Percentiles rank a stretch among this genome's conserved stretches.
phyloP scores from a whole-genome alignment of 768 basidiomycete species.

The Collybia nuda region DNA sequence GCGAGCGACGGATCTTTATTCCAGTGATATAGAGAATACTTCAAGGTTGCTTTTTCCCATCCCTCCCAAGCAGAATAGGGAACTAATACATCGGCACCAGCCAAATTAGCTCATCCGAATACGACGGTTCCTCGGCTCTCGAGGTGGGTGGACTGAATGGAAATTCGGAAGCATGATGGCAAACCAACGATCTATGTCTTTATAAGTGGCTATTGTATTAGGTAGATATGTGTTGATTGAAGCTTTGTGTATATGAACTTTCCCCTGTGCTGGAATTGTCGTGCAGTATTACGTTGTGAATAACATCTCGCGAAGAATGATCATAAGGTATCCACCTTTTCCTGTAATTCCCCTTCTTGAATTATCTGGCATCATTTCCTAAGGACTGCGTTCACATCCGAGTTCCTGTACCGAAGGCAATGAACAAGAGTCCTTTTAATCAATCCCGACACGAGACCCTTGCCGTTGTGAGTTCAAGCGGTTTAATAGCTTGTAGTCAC shows the following conservation, averaged over 20 bases:
- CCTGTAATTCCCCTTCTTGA: not conserved
- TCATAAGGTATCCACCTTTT: not conserved
- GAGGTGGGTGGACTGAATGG: not conserved
- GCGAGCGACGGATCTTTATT: not conserved
- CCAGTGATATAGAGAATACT: not conserved
- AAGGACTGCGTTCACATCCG: conserved; percentile 1
- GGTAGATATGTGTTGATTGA: not conserved
- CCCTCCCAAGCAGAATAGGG: not conserved
- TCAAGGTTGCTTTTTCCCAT: not conserved
- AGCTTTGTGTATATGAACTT: not conserved
- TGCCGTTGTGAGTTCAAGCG: not conserved
- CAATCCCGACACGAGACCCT: not conserved
- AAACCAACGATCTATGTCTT: not conserved
- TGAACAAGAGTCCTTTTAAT: not conserved
- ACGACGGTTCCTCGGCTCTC: not conserved
- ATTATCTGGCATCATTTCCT: not conserved
- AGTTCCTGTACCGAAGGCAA: not conserved
- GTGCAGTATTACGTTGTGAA: not conserved
- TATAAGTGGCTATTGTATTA: not conserved
- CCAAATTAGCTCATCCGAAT: not conserved
- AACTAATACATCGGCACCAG: not conserved
- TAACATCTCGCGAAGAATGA: not conserved
- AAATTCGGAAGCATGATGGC: not conserved
- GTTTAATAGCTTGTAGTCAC: not conserved
- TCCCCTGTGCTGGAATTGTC: not conserved